A percentile compares a stretch with the other conserved stretches of the same genome.
These are phyloP conservation scores for Fusarium nematophilum DNA, from an alignment of 2,329 filamentous ascomycete species.

Conservation along the genomic window DNA sequence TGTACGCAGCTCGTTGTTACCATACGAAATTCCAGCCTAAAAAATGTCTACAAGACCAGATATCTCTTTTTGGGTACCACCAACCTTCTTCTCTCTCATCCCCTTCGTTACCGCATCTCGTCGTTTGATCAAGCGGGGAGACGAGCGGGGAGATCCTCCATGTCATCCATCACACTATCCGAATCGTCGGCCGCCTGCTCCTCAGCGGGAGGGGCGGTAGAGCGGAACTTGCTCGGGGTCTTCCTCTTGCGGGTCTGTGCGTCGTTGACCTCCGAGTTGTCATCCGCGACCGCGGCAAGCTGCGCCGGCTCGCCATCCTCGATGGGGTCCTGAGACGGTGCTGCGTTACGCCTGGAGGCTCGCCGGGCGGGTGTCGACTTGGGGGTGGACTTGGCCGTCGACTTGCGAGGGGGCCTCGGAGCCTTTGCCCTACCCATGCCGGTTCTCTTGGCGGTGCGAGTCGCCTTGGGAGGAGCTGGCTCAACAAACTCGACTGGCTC, in stretches of 20 bases:
- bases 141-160: slow-evolving; percentile 57
- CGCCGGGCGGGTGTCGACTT: slow-evolving; percentile 38
- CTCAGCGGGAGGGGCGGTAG: slow-evolving; percentile 25
- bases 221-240: slow-evolving; percentile 46
- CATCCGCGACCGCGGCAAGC: slow-evolving; percentile 21
- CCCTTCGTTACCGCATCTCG: not conserved
- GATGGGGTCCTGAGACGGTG: slow-evolving; percentile 47
- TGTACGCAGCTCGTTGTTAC: slow-evolving; percentile 6
- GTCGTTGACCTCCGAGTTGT: slow-evolving; percentile 44
- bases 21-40: not conserved
- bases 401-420: slow-evolving; percentile 32
- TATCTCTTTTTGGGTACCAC: too few species aligned
- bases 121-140: slow-evolving; percentile 19
- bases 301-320: slow-evolving; percentile 41
- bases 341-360: slow-evolving; percentile 38
- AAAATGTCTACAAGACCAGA: too few species aligned
- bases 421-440: slow-evolving; percentile 35
- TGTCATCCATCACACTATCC: slow-evolving; percentile 56
- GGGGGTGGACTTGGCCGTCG: slow-evolving; percentile 39
- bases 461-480: slow-evolving; percentile 42
- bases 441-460: slow-evolving; percentile 40
- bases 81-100: not conserved
- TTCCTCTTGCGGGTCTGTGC: slow-evolving; percentile 41
- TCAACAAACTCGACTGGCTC: slow-evolving; percentile 27
- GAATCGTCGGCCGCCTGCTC: slow-evolving; percentile 36